These are phyloP conservation scores for Lumnitzera littorea DNA, from an alignment of 345 rosid species.

Conservation along the genomic window DNA sequence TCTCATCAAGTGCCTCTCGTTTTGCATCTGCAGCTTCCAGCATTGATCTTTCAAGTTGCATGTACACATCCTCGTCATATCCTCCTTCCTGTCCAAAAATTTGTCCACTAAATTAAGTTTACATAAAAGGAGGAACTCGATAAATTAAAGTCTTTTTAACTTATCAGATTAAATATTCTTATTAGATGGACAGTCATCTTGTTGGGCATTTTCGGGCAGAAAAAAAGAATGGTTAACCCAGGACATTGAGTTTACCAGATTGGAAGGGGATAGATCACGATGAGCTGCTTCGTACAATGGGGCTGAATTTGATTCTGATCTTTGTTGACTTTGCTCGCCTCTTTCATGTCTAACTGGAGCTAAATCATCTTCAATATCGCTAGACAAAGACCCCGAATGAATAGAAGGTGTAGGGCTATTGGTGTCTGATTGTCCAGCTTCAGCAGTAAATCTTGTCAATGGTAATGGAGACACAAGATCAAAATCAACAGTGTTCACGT, in stretches of 20 bases:
- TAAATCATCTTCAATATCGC: conserved; percentile 12
- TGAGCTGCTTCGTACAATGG: background rate
- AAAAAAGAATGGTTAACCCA: background rate
- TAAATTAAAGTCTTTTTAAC: background rate
- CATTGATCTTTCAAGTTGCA: conserved; percentile 48
- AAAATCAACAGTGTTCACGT: conserved; percentile 4
- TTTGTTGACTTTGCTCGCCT: conserved; percentile 5
- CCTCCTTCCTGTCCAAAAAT: conserved; percentile 43
- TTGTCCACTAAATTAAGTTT: background rate
- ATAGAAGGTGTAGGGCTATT: conserved; percentile 2
- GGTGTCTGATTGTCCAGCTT: background rate
- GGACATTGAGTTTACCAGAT: background rate
- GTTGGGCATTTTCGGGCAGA: background rate
- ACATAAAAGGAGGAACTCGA: background rate
- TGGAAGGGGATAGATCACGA: background rate
- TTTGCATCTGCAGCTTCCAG: conserved; percentile 49
- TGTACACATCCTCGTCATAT: conserved; percentile 29
- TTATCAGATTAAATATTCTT: background rate
- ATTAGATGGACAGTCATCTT: too few species aligned
- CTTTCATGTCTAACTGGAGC: conserved; percentile 10
- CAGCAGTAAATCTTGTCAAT: background rate
- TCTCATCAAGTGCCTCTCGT: conserved; percentile 56
- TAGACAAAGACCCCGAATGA: conserved; percentile 12
- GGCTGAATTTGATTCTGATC: background rate
- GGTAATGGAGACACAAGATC: conserved; percentile 4